Conservation (phyloP, 2,329 filamentous ascomycete species). For the Ophiobolus disseminans region DNA sequence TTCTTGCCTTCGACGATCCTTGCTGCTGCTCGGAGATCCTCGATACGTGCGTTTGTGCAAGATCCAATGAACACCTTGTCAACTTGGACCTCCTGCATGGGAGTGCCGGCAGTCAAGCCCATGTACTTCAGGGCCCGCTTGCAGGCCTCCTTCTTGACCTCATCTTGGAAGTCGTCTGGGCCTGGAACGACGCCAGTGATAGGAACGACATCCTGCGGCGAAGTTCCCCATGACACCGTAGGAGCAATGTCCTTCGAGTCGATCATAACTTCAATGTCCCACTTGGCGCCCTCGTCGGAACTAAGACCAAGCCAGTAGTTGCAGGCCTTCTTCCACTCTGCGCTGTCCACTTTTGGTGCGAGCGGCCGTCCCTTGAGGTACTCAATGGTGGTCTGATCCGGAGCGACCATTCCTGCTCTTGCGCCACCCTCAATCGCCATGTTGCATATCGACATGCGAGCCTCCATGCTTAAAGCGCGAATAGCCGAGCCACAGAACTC, state of each 20-base stretch:
- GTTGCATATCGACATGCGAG: slow-evolving; percentile 99
- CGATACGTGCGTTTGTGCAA: slow-evolving; percentile 96
- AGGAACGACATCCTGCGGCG: slow-evolving; percentile 92
- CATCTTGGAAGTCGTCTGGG: slow-evolving; percentile 82
- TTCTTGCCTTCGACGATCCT: slow-evolving; percentile 86
- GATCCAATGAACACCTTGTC: slow-evolving; percentile 99
- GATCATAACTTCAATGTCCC: slow-evolving; percentile 87
- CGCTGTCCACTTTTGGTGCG: slow-evolving; percentile 81
- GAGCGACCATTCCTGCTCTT: slow-evolving; percentile 94
- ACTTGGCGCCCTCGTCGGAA: slow-evolving; percentile 87
- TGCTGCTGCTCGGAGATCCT: slow-evolving; percentile 89
- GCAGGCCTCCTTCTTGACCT: slow-evolving; percentile 80
- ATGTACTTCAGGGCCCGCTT: slow-evolving; percentile 92
- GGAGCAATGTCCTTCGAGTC: slow-evolving; percentile 92
- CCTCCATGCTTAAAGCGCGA: slow-evolving; percentile 88
- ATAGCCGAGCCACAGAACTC: slow-evolving; percentile 98
- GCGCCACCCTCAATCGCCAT: slow-evolving; percentile 98
- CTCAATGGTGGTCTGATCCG: slow-evolving; percentile 91
- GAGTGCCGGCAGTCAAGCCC: slow-evolving; percentile 85
- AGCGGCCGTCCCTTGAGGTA: slow-evolving; percentile 92
- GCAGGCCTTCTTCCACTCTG: slow-evolving; percentile 88
- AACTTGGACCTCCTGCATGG: slow-evolving; percentile 87
- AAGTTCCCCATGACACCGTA: slow-evolving; percentile 96
- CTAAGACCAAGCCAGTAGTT: slow-evolving; percentile 87
- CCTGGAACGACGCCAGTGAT: slow-evolving; percentile 91